phyloP scores from a whole-genome alignment of 352 stramenopile genomes.

The Phytophthora sp. region DNA sequence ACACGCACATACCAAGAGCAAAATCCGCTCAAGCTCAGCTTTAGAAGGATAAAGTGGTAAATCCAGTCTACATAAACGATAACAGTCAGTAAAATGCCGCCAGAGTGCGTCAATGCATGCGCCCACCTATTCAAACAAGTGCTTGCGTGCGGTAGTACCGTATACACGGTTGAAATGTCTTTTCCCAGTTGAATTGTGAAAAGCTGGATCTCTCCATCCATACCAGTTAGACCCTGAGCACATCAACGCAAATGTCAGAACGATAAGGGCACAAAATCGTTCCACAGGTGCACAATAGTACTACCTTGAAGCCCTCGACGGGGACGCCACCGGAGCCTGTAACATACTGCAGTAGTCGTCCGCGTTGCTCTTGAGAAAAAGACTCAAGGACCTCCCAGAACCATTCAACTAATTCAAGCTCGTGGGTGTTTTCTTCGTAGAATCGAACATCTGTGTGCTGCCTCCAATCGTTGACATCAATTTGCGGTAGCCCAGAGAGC shows the following conservation, averaged over 20 bases:
- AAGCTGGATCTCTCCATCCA: constrained; percentile 71
- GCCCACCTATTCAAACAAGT: constrained; percentile 84
- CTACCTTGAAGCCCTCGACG: constrained; percentile 79
- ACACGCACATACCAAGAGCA: constrained; percentile 82
- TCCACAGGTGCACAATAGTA: not conserved
- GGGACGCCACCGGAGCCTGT: constrained; percentile 84
- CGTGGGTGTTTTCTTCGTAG: constrained; percentile 38
- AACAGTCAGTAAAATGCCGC: not conserved
- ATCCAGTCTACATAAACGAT: constrained; percentile 57
- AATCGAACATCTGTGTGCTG: constrained; percentile 71
- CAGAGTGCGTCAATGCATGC: not conserved
- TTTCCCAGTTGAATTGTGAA: constrained; percentile 80
- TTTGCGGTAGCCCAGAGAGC: constrained; percentile 69
- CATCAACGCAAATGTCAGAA: not conserved
- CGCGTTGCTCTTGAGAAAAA: constrained; percentile 63
- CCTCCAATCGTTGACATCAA: constrained; percentile 91
- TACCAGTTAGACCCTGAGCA: constrained; percentile 65
- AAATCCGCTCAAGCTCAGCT: constrained; percentile 92
- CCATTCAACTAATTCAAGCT: constrained; percentile 65
- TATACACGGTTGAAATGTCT: constrained; percentile 50
- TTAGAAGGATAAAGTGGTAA: constrained; percentile 82
- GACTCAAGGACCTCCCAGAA: constrained; percentile 82
- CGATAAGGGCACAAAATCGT: not conserved
- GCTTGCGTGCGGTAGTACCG: constrained; percentile 71
- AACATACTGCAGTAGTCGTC: constrained; percentile 83